phyloP scores from a whole-genome alignment of 176 grass and related monocot genomes.

The Triticum turgidum region DNA sequence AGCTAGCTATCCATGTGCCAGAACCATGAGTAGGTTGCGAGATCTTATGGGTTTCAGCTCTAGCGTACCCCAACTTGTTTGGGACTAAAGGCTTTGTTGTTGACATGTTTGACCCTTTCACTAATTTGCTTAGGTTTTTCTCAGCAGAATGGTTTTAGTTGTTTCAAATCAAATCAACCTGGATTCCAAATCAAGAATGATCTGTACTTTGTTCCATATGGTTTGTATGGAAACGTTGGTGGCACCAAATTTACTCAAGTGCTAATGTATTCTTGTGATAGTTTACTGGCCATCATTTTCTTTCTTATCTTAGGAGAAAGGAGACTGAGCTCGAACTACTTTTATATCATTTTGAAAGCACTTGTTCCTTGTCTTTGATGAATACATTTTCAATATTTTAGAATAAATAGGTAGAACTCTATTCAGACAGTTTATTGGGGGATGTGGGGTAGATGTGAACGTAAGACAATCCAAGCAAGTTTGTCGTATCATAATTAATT shows the following conservation, averaged over 20 bases:
- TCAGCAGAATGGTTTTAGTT: not conserved
- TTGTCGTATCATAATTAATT: slow-evolving; percentile 8
- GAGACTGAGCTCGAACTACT: slow-evolving; percentile 2
- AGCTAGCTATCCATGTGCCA: too few relatives aligned
- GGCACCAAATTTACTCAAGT: slow-evolving; percentile 27
- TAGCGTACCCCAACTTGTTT: too few relatives aligned
- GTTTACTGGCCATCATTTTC: slow-evolving; percentile 2
- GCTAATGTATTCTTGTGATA: slow-evolving; percentile 3
- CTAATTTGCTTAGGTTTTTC: not conserved
- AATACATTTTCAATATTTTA: slow-evolving; percentile 9
- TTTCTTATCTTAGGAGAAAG: slow-evolving; percentile 30
- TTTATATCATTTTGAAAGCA: slow-evolving; percentile 14
- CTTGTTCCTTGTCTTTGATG: slow-evolving; percentile 13
- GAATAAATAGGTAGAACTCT: not conserved
- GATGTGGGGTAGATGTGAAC: slow-evolving; percentile 1
- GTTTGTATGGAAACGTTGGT: not conserved
- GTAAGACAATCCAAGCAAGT: slow-evolving; percentile 11
- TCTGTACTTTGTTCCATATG: slow-evolving; percentile 6
- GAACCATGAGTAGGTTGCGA: too few relatives aligned
- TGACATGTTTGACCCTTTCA: not conserved
- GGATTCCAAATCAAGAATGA: slow-evolving; percentile 2
- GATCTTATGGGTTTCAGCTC: too few relatives aligned
- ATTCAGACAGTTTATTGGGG: not conserved
- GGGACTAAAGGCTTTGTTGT: too few relatives aligned
- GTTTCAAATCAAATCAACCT: slow-evolving; percentile 21